Evolutionary conservation across 495 filamentous ascomycete genomes (phyloP), one percentile per base, ranked within the genome.

Genomic region (Daldinia loculata): DNA sequence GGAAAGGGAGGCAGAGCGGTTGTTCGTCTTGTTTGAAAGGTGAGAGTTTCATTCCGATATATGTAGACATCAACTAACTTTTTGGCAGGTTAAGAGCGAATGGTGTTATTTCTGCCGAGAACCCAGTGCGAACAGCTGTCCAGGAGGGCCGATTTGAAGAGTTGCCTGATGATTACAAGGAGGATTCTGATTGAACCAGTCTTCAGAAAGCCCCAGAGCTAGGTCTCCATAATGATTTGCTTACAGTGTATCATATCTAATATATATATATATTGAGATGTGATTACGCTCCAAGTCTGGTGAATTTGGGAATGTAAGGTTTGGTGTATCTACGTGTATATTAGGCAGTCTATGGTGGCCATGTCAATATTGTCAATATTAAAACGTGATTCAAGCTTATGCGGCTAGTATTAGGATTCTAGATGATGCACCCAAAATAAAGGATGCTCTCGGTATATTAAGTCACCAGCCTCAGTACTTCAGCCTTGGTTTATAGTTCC

Each of bases 11-110:
- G 95, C 95, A 0, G 95, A 99, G 78, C 89, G 87, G 72, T 81
- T 99, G 0, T 97, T 98, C 81, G 93, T 98, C 14, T 83, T 99
- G 15, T 99, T 99, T 80, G 94, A 99, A 80, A 89, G 94, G 92
- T 93, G 82, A 70, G 26, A 22, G 45, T 17, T 27, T 12, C 61
- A 14, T 17, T 27, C 7, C 22, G 8, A 52, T 48, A 50, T 11
- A 38, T 17, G 8, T 45, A 34, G 41, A 36, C 17, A 59, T 29
- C 43, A n/a, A 15, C 38, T 66, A 36, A 69, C 36, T n/a, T 51
- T 53, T n/a, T 3, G 12, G 38, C 34, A 97, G 93, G 76, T 78
- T 97, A 45, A 93, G 87, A 80, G 88, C 88, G 70, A 97, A 90
- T 51, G 95, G 95, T 15, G 83, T 98, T 9, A 85, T 98, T 52